Base-by-base conservation (phyloP, 768 basidiomycete genomes). In the Leccinellum rugosiceps region DNA sequence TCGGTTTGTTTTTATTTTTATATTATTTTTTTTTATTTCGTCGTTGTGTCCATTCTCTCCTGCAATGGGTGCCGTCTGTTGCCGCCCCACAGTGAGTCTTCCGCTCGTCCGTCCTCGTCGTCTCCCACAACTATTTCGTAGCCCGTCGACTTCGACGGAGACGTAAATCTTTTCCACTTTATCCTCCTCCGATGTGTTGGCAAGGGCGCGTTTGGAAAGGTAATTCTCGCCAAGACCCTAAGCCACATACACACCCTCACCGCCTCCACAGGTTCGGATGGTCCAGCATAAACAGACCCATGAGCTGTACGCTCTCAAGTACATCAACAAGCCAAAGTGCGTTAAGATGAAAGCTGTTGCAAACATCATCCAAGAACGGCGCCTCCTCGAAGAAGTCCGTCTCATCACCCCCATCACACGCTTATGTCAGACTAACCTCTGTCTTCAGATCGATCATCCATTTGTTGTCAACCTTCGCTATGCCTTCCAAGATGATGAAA, bases 231-330 rank as follows among this genome's bases (percentile, higher is more conserved):
- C 35, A n/a, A 38, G 10, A 50, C 53, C 31, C 26, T 54, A 45
- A 28, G 62, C 50, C 26, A 26, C 32, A 3, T 6, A 6, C 2
- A 56, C 66, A 19, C 65, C 47, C 65, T 23, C 9, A 28, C 19
- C 17, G 23, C 43, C 48, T n/a, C 21, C 55, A 43, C 62, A 98
- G 96, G 96, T 99, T 76, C 90, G 97, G 45, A 96, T 99, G 58
- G 97, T 99, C 7, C 96, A 99, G 74, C 97, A 98, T 78, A 99
- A 98, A 71, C 92, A 98, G 73, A 91, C 94, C n/a, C 89, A 92
- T 60, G 90, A 94, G 17, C 81, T 99, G 46, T 98, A 94, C 67
- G 97, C 97, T 6, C 85, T 99, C 73, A 99, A 99, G 74, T 99
- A 99, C 77, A 99, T 99, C 76, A 98, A 98, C 80, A 99, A 99